Evolutionary conservation across 345 rosid genomes (phyloP), one percentile per base, ranked within the genome.

Genomic region (Jatropha curcas): DNA sequence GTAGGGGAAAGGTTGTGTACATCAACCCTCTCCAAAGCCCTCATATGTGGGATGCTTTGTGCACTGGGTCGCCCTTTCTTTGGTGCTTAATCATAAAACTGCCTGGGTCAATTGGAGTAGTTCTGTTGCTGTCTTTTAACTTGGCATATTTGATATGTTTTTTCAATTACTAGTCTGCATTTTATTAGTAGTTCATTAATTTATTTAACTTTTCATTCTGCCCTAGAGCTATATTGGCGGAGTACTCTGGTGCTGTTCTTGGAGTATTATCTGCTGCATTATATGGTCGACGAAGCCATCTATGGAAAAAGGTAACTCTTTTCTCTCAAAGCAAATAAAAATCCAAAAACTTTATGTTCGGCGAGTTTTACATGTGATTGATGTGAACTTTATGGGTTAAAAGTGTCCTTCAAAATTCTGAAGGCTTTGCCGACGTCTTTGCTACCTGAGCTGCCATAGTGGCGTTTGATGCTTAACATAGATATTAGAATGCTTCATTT

Each of bases 191-290:
- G 33, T 67, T 52, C n/a, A 46, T 51, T 57, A 67, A 9, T 50
- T 11, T 46, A 33, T 57, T 41, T 24, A 16, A n/a, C 67, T 63
- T 37, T 57, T 79, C 59, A 55, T 77, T 78, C 65, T 48, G 68
- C 53, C 70, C 56, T 68, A 95, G 99, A 79, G 89, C 93, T 79
- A 85, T 95, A 80, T 77, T 95, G 87, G 89, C 90, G 31, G 99
- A 95, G 87, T 95, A 95, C 84, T 92, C 99, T 71, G 99, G 99
- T 68, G 98, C 99, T 74, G 86, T 88, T 72, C 99, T 95, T 79
- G 99, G 98, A 75, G 98, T 92, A 51, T 84, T 95, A 69, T 95
- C 99, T 76, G 99, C 94, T 14, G 89, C 86, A 60, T 79, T 95
- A 43, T 92, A 89, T 86, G 94, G 99, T 57, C 87, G 87, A 68